These are phyloP conservation scores for Sisymbrium irio DNA, from an alignment of 345 rosid species.

Conservation along the genomic window DNA sequence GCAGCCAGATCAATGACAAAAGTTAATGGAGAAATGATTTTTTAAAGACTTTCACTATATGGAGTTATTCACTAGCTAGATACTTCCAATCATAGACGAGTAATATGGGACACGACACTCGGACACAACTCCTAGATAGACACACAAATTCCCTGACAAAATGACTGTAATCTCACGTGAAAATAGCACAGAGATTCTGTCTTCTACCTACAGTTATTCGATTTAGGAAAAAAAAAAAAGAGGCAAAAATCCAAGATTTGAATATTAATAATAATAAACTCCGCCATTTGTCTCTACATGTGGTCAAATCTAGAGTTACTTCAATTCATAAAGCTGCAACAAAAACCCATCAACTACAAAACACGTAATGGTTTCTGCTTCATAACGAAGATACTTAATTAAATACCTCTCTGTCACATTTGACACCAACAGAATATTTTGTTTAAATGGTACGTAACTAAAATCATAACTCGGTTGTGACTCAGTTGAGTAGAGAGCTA, in stretches of 20 bases:
- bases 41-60: background rate
- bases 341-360: background rate
- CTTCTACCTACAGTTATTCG: constrained; percentile 10
- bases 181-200: constrained; percentile 24
- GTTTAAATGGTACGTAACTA: background rate
- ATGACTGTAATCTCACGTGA: constrained; percentile 33
- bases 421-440: background rate
- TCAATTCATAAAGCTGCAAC: constrained; percentile 1
- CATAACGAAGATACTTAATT: too few species aligned
- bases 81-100: constrained; percentile 1
- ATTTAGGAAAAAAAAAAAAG: background rate
- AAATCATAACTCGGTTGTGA: constrained; percentile 13
- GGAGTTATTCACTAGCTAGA: background rate
- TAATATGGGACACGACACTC: constrained; percentile 1
- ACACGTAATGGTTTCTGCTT: background rate
- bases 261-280: background rate
- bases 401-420: too few species aligned
- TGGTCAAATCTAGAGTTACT: constrained; percentile 14
- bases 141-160: constrained; percentile 30
- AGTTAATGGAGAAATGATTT: background rate
- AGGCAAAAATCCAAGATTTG: background rate
- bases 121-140: constrained; percentile 21
- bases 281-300: constrained; percentile 20
- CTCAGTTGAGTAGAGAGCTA: constrained; percentile 15
- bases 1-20: background rate